Percentiles rank a stretch among this genome's conserved stretches.
Conservation (phyloP, 2,329 filamentous ascomycete genomes). For the Saccharata proteae region DNA sequence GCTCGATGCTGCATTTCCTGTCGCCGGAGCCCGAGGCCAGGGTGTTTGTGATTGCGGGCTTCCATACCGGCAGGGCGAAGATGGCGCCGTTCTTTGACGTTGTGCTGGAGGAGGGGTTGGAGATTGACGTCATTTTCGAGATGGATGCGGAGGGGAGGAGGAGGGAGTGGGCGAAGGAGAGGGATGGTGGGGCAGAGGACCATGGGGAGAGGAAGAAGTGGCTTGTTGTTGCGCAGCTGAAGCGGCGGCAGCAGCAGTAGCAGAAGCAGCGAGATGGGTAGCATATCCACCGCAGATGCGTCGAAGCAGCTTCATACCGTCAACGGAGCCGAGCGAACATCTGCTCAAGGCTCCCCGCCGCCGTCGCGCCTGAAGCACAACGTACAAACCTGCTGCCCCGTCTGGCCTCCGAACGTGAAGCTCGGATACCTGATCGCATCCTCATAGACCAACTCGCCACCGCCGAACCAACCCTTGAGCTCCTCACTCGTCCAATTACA, state of each 20-base stretch:
- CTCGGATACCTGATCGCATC: constrained; percentile 67
- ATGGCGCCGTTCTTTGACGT: constrained; percentile 53
- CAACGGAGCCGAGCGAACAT: not conserved
- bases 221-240: constrained; percentile 45
- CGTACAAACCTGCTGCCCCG: constrained; percentile 81
- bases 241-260: constrained; percentile 10
- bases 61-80: constrained; percentile 58
- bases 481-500: constrained; percentile 98
- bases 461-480: constrained; percentile 62
- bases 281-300: not conserved
- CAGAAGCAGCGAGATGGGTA: not conserved
- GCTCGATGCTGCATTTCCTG: constrained; percentile 53
- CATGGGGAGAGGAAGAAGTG: constrained; percentile 54
- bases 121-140: constrained; percentile 55
- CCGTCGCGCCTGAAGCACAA: constrained; percentile 57
- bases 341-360: constrained; percentile 1
- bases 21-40: constrained; percentile 32
- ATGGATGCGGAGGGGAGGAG: constrained; percentile 53
- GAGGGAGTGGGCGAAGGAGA: constrained; percentile 44
- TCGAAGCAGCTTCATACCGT: not conserved
- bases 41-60: constrained; percentile 56
- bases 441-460: constrained; percentile 44
- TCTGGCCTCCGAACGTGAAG: constrained; percentile 80
- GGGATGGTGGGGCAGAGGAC: constrained; percentile 50
- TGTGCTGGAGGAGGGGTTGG: constrained; percentile 37